Evolutionary conservation across 371 early-diverging fungal genomes (phyloP).

Genomic region (Rhizopus stolonifer): DNA sequence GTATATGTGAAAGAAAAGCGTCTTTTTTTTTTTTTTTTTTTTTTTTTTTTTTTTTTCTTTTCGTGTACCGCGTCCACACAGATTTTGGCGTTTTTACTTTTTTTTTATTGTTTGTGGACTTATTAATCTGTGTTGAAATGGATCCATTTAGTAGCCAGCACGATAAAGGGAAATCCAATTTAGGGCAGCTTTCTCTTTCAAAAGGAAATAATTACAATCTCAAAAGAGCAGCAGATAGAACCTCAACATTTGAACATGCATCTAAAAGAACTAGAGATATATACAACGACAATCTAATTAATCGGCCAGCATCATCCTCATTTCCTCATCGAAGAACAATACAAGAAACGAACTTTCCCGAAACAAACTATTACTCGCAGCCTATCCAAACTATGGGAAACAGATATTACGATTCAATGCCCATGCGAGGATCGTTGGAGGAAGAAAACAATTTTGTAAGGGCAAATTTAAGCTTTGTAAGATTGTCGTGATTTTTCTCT

Average conservation of each 20-base stretch:
- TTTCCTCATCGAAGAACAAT: not conserved
- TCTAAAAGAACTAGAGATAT: not conserved
- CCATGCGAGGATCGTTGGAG: not conserved
- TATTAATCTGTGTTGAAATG: not conserved
- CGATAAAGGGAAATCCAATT: not conserved
- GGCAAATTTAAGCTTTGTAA: not conserved
- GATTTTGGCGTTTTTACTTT: not conserved
- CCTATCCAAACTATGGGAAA: not conserved
- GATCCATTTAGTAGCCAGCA: not conserved
- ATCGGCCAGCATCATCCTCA: not conserved
- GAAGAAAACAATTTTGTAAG: not conserved
- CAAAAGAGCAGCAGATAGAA: not conserved
- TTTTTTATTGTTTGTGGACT: no score
- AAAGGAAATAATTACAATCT: not conserved
- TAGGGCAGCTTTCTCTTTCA: not conserved
- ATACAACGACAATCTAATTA: not conserved
- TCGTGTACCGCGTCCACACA: conserved; percentile 1
- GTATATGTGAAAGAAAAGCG: not conserved
- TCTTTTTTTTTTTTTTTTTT: not conserved
- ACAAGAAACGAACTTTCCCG: not conserved
- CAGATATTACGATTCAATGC: not conserved
- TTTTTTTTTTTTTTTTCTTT: not conserved
- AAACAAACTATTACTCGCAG: not conserved
- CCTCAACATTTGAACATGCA: not conserved
- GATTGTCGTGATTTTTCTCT: not conserved